Conservation (phyloP, 345 rosid species). For the Eucalyptus brandiana region DNA sequence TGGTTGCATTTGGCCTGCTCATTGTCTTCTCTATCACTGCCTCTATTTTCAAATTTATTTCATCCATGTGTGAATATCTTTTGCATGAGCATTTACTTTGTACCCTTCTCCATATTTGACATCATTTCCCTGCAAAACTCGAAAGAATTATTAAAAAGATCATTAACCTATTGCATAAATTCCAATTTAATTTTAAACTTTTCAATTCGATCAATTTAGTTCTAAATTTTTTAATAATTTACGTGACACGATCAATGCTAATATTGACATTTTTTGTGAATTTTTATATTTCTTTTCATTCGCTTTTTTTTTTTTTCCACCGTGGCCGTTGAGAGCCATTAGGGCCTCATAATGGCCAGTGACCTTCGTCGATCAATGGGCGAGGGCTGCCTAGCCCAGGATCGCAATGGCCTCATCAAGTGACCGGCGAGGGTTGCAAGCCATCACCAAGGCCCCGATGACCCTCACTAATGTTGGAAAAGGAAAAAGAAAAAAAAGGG, state of each 20-base stretch:
- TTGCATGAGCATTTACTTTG: neutral
- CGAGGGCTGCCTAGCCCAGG: fast-evolving
- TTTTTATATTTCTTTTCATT: no score
- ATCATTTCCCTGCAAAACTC: neutral
- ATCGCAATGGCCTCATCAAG: no score
- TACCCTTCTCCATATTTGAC: neutral
- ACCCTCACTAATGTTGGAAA: no score
- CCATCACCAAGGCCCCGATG: no score
- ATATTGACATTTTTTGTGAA: no score
- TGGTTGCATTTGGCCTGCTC: slow-evolving; percentile 65
- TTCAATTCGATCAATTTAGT: no score
- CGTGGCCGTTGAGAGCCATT: neutral
- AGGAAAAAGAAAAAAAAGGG: no score
- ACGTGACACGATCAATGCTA: fast-evolving
- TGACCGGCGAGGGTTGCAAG: neutral
- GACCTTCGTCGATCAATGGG: fast-evolving
- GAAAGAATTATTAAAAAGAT: no score
- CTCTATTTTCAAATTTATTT: neutral
- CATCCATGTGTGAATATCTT: neutral
- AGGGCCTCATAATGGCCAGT: neutral
- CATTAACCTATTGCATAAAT: fast-evolving
- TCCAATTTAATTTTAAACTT: no score
- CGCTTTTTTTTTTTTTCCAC: no score
- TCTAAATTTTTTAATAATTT: no score
- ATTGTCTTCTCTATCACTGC: neutral